Evolutionary conservation across 164 flowering plant species (phyloP).

Genomic region (Annona squamosa): DNA sequence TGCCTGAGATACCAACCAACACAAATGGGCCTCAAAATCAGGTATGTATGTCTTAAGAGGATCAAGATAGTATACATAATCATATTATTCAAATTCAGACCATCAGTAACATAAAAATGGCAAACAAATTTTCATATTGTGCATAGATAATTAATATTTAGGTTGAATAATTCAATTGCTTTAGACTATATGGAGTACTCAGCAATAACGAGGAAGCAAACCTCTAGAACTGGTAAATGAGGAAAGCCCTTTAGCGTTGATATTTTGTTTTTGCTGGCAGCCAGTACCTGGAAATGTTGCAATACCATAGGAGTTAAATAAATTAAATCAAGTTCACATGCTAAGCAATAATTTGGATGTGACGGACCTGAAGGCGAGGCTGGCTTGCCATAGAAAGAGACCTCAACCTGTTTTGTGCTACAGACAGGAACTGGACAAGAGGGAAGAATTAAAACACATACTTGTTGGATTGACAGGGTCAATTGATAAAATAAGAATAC

Average conservation of each 20-base stretch:
- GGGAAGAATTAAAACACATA: not conserved
- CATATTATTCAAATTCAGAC: no score
- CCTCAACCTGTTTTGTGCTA: constrained; percentile 93
- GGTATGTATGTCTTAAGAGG: no score
- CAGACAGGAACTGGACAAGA: constrained; percentile 77
- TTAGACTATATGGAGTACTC: not conserved
- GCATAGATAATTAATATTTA: not conserved
- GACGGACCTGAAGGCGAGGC: constrained; percentile 87
- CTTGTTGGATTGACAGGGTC: not conserved
- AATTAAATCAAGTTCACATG: not conserved
- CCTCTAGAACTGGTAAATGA: constrained; percentile 93
- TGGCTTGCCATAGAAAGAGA: constrained; percentile 97
- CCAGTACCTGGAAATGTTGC: constrained; percentile 63
- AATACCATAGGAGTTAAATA: constrained; percentile 2
- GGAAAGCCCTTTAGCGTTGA: constrained; percentile 91
- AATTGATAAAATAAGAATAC: not conserved
- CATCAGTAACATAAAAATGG: not conserved
- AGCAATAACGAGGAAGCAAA: constrained; percentile 19
- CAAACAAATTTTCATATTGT: not conserved
- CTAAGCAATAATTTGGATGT: not conserved
- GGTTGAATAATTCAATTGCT: not conserved
- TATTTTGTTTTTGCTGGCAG: constrained; percentile 97
- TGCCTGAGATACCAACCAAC: no score
- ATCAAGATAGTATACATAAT: no score
- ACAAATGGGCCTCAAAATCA: no score